Percentiles rank a stretch among this genome's conserved stretches.
Conservation (phyloP, 192 early-diverging fungal species). For the Umbelopsis vinacea region DNA sequence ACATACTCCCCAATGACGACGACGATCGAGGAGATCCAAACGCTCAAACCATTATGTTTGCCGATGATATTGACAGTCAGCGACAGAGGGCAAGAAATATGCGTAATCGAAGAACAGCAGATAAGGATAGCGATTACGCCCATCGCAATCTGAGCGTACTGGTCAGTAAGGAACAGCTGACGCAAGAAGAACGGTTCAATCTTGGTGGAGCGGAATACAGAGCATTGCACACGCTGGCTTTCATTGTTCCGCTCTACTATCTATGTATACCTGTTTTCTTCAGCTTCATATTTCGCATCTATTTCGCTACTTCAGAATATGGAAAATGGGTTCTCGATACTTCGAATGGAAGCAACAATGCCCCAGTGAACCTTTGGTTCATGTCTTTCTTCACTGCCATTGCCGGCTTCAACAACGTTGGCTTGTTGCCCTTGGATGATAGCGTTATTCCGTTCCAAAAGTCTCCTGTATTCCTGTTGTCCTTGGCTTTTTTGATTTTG, state of each 20-base stretch:
- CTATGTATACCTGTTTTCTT: constrained; percentile 22
- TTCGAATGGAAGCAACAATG: constrained; percentile 13
- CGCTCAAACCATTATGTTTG: constrained; percentile 33
- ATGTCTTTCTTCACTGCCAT: constrained; percentile 37
- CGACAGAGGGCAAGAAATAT: constrained; percentile 27
- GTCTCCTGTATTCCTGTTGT: constrained; percentile 23
- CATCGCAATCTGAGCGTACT: neutral
- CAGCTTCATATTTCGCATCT: constrained; percentile 34
- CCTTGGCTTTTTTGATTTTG: constrained; percentile 30
- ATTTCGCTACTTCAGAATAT: constrained; percentile 30
- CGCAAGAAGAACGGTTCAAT: constrained; percentile 31
- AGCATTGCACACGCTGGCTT: constrained; percentile 31
- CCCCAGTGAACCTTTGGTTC: constrained; percentile 34
- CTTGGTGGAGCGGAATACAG: constrained; percentile 42
- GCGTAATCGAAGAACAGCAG: neutral
- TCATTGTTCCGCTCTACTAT: constrained; percentile 33
- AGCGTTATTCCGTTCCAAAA: constrained; percentile 43
- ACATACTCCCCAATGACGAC: neutral
- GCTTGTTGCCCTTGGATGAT: constrained; percentile 35
- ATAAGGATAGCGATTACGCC: neutral
- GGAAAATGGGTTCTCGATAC: constrained; percentile 29
- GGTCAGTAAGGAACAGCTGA: constrained; percentile 26
- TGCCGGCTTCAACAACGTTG: constrained; percentile 35
- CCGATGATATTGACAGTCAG: constrained; percentile 35
- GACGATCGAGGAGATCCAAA: neutral